Evolutionary conservation across 164 flowering plant genomes (phyloP).

Genomic region (Saururus chinensis): DNA sequence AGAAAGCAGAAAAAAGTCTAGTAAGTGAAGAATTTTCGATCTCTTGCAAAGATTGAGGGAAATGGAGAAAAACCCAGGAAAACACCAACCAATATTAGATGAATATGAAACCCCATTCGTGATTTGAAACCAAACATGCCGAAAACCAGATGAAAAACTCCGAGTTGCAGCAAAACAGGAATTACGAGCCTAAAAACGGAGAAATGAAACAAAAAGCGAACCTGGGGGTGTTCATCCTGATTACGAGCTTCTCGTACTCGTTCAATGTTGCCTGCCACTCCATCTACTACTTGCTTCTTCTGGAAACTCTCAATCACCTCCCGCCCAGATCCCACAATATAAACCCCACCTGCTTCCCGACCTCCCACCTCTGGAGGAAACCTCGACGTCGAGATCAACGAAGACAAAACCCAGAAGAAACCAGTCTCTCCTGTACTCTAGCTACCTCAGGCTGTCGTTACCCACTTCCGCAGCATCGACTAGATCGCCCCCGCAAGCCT

Average conservation of each 20-base stretch:
- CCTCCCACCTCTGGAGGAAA: neutral
- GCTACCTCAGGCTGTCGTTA: neutral
- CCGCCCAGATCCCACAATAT: neutral
- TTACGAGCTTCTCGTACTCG: constrained; percentile 82
- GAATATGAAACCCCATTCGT: constrained; percentile 9
- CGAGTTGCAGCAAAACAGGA: too few relatives aligned
- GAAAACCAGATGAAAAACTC: neutral
- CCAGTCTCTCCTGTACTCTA: neutral
- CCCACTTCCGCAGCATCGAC: neutral
- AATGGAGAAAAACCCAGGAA: too few relatives aligned
- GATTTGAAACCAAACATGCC: too few relatives aligned
- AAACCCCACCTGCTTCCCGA: neutral
- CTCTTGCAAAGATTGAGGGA: neutral
- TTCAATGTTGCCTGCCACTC: constrained; percentile 43
- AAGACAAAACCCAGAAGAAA: neutral
- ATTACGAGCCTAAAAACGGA: neutral
- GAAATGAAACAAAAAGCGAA: constrained; percentile 14
- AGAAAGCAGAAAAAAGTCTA: too few relatives aligned
- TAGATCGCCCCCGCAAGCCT: neutral
- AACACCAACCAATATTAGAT: too few relatives aligned
- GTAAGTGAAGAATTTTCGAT: too few relatives aligned
- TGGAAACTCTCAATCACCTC: neutral
- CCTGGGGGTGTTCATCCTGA: constrained; percentile 92
- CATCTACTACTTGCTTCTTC: constrained; percentile 14
- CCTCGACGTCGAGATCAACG: constrained; percentile 2